Evolutionary conservation across 2,329 filamentous ascomycete species (phyloP).

Genomic region (Pseudogymnoascus sp.): DNA sequence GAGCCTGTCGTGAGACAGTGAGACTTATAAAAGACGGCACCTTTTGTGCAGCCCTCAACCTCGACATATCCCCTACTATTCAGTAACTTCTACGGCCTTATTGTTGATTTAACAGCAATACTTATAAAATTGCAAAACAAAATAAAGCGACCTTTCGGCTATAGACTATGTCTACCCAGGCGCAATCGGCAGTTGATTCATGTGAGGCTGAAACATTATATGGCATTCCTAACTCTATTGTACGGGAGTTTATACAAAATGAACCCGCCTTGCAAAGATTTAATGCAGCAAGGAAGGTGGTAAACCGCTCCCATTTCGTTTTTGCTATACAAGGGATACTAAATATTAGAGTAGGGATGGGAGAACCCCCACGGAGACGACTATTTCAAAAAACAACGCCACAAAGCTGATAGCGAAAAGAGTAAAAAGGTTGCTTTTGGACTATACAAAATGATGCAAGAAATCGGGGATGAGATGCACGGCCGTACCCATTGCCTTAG

Average conservation of each 20-base stretch:
- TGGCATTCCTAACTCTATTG: not conserved
- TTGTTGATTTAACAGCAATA: not conserved
- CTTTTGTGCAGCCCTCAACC: not conserved
- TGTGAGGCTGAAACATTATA: not conserved
- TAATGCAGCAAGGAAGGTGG: not conserved
- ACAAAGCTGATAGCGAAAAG: constrained; percentile 30
- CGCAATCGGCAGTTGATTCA: not conserved
- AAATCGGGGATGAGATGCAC: constrained; percentile 37
- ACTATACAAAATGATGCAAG: constrained; percentile 37
- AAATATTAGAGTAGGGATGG: constrained; percentile 34
- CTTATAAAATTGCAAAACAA: not conserved
- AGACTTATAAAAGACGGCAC: not conserved
- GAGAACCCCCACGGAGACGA: constrained; percentile 35
- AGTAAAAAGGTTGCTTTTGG: constrained; percentile 15
- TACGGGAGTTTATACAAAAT: not conserved
- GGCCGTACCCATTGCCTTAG: constrained; percentile 13
- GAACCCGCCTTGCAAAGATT: not conserved
- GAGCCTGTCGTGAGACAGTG: not conserved
- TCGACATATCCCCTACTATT: not conserved
- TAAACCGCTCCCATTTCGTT: not conserved
- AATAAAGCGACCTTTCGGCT: not conserved
- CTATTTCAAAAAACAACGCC: constrained; percentile 35
- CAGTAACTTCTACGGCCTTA: not conserved
- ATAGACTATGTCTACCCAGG: not conserved
- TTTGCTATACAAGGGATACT: not conserved